These are phyloP conservation scores for Cystobasidium pallidum DNA, from an alignment of 1,284 basidiomycete species.

Conservation along the genomic window DNA sequence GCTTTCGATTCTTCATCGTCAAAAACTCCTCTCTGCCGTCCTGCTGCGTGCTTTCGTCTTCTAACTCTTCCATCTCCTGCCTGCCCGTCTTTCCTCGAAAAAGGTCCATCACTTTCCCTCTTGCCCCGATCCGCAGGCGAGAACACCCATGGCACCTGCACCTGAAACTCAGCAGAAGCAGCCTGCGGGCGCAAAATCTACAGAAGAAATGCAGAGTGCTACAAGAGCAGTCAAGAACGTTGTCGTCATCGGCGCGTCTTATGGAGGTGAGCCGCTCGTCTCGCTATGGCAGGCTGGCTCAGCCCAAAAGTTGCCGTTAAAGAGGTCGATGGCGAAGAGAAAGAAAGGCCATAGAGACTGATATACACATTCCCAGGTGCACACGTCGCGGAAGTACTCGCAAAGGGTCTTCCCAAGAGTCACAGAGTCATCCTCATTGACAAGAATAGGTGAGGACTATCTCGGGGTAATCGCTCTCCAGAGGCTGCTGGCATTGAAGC, in stretches of 20 bases:
- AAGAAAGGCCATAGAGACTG: not conserved
- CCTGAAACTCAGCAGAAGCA: constrained; percentile 23
- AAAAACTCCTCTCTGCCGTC: not conserved
- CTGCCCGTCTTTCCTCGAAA: not conserved
- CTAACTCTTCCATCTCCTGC: not conserved
- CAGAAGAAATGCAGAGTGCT: constrained; percentile 4
- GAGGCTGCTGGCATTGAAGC: not conserved
- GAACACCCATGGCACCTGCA: constrained; percentile 26
- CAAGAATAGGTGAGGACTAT: constrained; percentile 47
- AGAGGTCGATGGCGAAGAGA: not conserved
- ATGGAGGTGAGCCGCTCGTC: constrained; percentile 48
- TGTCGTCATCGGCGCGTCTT: constrained; percentile 52
- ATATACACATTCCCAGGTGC: constrained; percentile 43
- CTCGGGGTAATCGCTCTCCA: not conserved
- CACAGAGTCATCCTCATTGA: constrained; percentile 53
- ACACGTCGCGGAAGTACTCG: constrained; percentile 50
- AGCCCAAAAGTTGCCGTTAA: not conserved
- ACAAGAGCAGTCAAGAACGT: constrained; percentile 49
- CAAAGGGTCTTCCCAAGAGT: constrained; percentile 46
- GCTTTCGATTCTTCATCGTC: not conserved
- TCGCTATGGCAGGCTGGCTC: not conserved
- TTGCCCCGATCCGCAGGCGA: not conserved
- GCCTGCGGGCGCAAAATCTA: constrained; percentile 1
- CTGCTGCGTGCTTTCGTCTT: not conserved
- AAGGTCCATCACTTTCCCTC: not conserved